A percentile compares a stretch with the other conserved stretches of the same genome.
phyloP scores from a whole-genome alignment of 177 flowering plant genomes.

The Vitis hybrid region DNA sequence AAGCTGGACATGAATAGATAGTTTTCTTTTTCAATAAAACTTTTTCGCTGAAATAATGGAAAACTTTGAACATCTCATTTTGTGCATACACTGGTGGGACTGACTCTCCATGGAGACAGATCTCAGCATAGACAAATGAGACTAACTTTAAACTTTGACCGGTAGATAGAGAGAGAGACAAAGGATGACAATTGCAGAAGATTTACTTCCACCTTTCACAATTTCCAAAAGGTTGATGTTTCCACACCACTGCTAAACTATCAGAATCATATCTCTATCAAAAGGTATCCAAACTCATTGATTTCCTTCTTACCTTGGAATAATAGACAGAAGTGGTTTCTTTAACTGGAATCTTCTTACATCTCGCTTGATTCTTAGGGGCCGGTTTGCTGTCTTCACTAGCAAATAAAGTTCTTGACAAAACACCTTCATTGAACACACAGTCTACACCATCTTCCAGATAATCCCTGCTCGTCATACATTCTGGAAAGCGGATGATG shows the following conservation, averaged over 20 bases:
- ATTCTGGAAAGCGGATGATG: neutral
- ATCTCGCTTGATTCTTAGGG: neutral
- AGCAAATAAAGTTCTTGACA: neutral
- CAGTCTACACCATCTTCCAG: neutral
- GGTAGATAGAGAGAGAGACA: no score
- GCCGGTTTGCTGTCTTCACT: neutral
- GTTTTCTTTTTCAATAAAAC: neutral
- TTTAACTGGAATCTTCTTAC: conserved; percentile 9
- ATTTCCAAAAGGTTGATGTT: neutral
- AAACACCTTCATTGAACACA: neutral
- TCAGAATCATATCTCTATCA: neutral
- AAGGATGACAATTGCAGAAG: no score
- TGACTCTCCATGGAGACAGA: no score
- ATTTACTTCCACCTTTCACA: neutral
- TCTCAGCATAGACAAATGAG: no score
- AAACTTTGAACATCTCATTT: neutral
- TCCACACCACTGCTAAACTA: neutral
- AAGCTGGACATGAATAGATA: neutral
- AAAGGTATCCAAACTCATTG: neutral
- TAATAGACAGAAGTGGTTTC: conserved; percentile 7
- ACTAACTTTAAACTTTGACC: no score
- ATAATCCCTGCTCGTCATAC: neutral
- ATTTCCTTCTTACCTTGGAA: neutral
- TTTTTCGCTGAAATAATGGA: neutral
- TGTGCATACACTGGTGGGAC: no score